Evolutionary conservation across 164 flowering plant genomes (phyloP).

Genomic region (Liquidambar formosana): DNA sequence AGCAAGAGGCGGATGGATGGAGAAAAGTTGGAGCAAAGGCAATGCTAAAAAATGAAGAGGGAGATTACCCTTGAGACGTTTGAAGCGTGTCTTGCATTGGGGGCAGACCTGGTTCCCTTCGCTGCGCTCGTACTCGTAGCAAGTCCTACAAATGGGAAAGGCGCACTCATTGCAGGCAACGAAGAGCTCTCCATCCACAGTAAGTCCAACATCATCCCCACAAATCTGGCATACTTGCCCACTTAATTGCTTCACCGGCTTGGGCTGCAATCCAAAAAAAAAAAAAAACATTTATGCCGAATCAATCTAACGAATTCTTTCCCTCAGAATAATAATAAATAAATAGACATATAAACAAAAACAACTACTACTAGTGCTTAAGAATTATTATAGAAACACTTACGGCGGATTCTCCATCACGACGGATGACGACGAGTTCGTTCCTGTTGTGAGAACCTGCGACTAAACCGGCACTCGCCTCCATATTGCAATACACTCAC

Average conservation of each 20-base stretch:
- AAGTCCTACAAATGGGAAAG: constrained; percentile 21
- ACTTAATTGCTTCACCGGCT: constrained; percentile 8
- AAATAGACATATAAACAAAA: no score
- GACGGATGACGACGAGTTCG: constrained; percentile 59
- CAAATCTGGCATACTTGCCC: constrained; percentile 21
- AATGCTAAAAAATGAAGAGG: neutral
- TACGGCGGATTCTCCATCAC: constrained; percentile 47
- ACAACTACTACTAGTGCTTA: no score
- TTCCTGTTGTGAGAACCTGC: constrained; percentile 69
- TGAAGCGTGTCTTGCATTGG: constrained; percentile 28
- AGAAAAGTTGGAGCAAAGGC: no score
- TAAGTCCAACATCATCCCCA: constrained; percentile 27
- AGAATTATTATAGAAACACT: constrained; percentile 6
- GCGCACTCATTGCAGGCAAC: constrained; percentile 28
- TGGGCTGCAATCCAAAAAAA: constrained; percentile 4
- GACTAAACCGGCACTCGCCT: constrained; percentile 60
- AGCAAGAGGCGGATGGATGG: no score
- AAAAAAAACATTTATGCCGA: neutral
- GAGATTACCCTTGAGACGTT: constrained; percentile 24
- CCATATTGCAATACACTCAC: constrained; percentile 28
- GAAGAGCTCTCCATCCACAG: constrained; percentile 22
- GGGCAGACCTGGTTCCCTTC: constrained; percentile 31
- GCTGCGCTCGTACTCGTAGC: constrained; percentile 27
- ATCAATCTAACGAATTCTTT: no score
- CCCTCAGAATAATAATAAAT: no score